Percentiles rank a stretch among this genome's conserved stretches.
Conservation (phyloP, 192 early-diverging fungal genomes). For the Bifiguratus adelaidae region DNA sequence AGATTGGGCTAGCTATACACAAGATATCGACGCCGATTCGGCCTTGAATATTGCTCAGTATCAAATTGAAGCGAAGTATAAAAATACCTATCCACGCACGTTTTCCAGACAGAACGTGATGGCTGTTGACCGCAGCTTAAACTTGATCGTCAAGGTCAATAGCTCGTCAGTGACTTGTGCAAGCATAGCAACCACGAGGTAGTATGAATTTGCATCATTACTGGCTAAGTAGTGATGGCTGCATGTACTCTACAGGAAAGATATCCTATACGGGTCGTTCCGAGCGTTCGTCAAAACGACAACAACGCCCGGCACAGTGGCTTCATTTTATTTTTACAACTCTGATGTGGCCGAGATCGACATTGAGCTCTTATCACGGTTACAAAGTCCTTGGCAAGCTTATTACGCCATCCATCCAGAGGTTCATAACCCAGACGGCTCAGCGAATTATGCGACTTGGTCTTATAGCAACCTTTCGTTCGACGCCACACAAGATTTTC, state of each 20-base stretch:
- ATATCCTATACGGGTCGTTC: conserved; percentile 20
- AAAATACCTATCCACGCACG: not conserved
- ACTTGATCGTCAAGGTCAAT: not conserved
- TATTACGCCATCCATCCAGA: conserved; percentile 16
- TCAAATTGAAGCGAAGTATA: conserved; percentile 3
- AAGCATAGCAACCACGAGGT: conserved; percentile 8
- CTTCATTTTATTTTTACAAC: conserved; percentile 15
- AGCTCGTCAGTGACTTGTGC: not conserved
- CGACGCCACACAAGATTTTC: conserved; percentile 10
- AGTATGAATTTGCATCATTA: no score
- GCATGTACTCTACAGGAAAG: no score
- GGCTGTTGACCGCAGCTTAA: not conserved
- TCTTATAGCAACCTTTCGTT: no score
- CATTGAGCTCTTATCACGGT: conserved; percentile 18
- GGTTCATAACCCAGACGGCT: conserved; percentile 1
- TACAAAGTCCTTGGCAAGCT: conserved; percentile 9
- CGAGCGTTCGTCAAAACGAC: conserved; percentile 12
- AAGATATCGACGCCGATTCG: no score
- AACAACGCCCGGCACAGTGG: conserved; percentile 10
- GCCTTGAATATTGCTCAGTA: conserved; percentile 11
- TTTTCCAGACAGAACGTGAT: conserved; percentile 8
- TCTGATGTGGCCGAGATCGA: conserved; percentile 18
- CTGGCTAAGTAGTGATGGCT: no score
- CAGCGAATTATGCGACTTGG: no score
- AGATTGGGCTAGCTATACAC: no score